phyloP scores from a whole-genome alignment of 2,329 filamentous ascomycete species.

The Arthrobotrys entomopaga region DNA sequence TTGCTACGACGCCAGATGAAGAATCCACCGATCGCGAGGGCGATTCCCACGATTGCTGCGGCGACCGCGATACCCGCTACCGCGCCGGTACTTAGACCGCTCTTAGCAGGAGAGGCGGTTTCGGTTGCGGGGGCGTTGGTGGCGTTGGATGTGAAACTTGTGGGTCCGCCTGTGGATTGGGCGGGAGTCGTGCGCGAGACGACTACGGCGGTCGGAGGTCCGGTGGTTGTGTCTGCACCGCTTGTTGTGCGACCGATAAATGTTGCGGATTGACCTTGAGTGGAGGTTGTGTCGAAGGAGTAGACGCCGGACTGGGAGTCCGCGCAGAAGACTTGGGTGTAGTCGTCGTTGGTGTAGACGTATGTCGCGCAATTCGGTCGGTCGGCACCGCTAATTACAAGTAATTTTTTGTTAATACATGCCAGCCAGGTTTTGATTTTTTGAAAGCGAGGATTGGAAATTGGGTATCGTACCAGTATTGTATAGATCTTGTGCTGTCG shows the following conservation, averaged over 20 bases:
- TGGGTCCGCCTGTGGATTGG: background rate
- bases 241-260: conserved; percentile 25
- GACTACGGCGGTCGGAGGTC: conserved; percentile 13
- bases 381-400: conserved; percentile 18
- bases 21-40: conserved; percentile 40
- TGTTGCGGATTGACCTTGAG: conserved; percentile 24
- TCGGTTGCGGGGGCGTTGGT: conserved; percentile 11
- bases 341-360: conserved; percentile 42
- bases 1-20: conserved; percentile 44
- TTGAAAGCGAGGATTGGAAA: background rate
- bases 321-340: conserved; percentile 48
- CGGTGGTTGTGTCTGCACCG: conserved; percentile 1
- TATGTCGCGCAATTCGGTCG: conserved; percentile 42
- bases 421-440: background rate
- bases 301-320: conserved; percentile 25
- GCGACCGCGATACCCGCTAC: conserved; percentile 49
- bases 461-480: conserved; percentile 41
- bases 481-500: conserved; percentile 50
- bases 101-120: background rate
- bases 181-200: conserved; percentile 18
- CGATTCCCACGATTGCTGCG: conserved; percentile 41
- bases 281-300: conserved; percentile 43
- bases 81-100: conserved; percentile 38
- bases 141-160: background rate
- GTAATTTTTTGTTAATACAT: conserved; percentile 12